Evolutionary conservation across 768 basidiomycete species (phyloP).

Genomic region (Hericium rajendrae): DNA sequence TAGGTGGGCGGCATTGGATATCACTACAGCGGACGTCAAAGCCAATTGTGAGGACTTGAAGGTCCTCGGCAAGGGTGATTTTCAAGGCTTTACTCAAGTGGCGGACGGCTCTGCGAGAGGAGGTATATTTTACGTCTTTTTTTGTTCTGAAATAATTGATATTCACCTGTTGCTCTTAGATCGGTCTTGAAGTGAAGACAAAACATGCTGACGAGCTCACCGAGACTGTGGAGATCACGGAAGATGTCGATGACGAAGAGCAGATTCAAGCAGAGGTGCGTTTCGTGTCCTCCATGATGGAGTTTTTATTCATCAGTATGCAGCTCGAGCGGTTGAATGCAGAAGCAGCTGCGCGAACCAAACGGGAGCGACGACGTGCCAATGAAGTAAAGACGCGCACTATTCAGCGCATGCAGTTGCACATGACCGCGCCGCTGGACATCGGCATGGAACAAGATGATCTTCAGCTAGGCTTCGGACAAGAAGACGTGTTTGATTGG

Average conservation of each 20-base stretch:
- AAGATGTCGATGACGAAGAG: constrained; percentile 78
- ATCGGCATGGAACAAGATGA: constrained; percentile 86
- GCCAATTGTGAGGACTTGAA: constrained; percentile 88
- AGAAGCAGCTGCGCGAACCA: constrained; percentile 62
- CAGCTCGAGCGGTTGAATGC: constrained; percentile 80
- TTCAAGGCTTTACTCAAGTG: constrained; percentile 92
- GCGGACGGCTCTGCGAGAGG: constrained; percentile 79
- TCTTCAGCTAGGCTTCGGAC: constrained; percentile 57
- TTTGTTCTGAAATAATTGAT: neutral
- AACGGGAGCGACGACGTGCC: constrained; percentile 72
- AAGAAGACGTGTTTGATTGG: constrained; percentile 87
- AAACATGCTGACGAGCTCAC: constrained; percentile 66
- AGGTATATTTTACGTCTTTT: constrained; percentile 39
- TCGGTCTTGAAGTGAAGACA: constrained; percentile 77
- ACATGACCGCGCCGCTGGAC: constrained; percentile 96
- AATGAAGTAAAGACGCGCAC: constrained; percentile 86
- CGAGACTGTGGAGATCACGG: constrained; percentile 57
- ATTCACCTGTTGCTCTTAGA: constrained; percentile 27
- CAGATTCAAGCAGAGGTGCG: constrained; percentile 82
- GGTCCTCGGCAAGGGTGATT: constrained; percentile 95
- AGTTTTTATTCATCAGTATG: constrained; percentile 1
- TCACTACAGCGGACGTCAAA: constrained; percentile 73
- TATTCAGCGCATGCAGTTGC: constrained; percentile 90
- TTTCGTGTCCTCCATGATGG: constrained; percentile 4
- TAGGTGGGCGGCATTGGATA: constrained; percentile 64